Percentiles rank a stretch among this genome's conserved stretches.
Evolutionary conservation across 495 filamentous ascomycete genomes (phyloP).

Genomic region (Aspergillus baeticus): DNA sequence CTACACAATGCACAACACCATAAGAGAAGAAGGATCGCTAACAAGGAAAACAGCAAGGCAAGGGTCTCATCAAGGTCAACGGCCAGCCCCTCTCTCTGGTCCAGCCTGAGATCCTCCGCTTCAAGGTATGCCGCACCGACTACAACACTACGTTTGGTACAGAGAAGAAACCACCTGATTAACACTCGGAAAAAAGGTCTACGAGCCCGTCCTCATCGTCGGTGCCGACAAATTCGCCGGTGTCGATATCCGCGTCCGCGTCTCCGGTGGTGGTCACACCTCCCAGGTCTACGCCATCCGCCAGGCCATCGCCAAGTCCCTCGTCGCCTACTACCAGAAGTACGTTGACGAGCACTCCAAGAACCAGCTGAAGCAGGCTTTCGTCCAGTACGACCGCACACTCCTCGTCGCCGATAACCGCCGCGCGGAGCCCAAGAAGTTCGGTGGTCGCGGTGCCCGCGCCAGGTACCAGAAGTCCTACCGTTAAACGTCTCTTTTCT

Average conservation of each 20-base stretch:
- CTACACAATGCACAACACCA: not conserved
- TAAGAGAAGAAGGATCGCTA: slow-evolving; percentile 4
- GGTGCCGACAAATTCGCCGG: slow-evolving; percentile 94
- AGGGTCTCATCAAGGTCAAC: slow-evolving; percentile 97
- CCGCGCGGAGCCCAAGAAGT: slow-evolving; percentile 92
- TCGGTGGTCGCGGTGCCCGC: slow-evolving; percentile 82
- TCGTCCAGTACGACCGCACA: slow-evolving; percentile 93
- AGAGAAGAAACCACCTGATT: slow-evolving; percentile 5
- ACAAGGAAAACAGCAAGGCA: slow-evolving; percentile 64
- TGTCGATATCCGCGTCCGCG: slow-evolving; percentile 96
- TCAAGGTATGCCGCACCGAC: slow-evolving; percentile 64
- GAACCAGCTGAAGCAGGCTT: slow-evolving; percentile 95
- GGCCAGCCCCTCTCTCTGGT: slow-evolving; percentile 91
- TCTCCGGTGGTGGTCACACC: slow-evolving; percentile 95
- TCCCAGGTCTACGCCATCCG: slow-evolving; percentile 99
- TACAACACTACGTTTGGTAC: not conserved
- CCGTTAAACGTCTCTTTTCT: slow-evolving; percentile 50
- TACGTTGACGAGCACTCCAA: slow-evolving; percentile 99
- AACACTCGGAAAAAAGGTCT: slow-evolving; percentile 54
- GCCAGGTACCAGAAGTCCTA: slow-evolving; percentile 94
- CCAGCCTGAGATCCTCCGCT: slow-evolving; percentile 94
- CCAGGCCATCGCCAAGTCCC: slow-evolving; percentile 97
- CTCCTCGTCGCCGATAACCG: slow-evolving; percentile 97
- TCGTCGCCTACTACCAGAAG: slow-evolving; percentile 99
- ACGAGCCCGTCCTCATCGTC: slow-evolving; percentile 96